Evolutionary conservation across 2,329 filamentous ascomycete species (phyloP).

Genomic region (Trichophyton equinum): DNA sequence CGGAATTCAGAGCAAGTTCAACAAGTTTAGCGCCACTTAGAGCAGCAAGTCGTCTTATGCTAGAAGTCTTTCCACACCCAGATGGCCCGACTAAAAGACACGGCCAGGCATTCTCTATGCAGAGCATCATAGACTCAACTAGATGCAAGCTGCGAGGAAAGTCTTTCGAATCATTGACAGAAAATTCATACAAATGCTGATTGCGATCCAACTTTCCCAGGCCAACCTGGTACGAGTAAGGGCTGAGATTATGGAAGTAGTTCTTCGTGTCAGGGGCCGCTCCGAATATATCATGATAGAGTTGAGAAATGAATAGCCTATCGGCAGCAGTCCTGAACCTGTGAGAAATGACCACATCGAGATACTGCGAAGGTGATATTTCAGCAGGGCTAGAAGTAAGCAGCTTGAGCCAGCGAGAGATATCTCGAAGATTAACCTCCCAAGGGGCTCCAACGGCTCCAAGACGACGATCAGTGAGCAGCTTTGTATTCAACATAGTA

Average conservation of each 20-base stretch:
- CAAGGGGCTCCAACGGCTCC: conserved; percentile 60
- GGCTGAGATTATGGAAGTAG: conserved; percentile 59
- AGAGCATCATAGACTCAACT: conserved; percentile 76
- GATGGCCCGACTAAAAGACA: conserved; percentile 78
- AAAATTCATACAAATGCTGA: conserved; percentile 24
- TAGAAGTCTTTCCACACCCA: conserved; percentile 72
- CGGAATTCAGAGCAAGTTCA: conserved; percentile 80
- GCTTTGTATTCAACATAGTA: conserved; percentile 60
- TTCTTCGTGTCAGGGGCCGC: conserved; percentile 39
- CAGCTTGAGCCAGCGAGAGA: conserved; percentile 73
- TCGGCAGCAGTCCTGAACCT: conserved; percentile 68
- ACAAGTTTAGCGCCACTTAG: conserved; percentile 62
- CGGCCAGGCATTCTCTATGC: conserved; percentile 74
- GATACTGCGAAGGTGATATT: conserved; percentile 57
- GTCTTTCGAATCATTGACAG: conserved; percentile 24
- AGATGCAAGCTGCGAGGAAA: conserved; percentile 45
- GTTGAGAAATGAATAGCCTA: conserved; percentile 47
- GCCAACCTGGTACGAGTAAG: conserved; percentile 62
- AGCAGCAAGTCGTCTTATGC: conserved; percentile 70
- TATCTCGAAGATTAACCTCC: conserved; percentile 92
- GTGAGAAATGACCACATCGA: conserved; percentile 72
- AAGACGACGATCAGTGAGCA: conserved; percentile 45
- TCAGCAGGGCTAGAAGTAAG: conserved; percentile 49
- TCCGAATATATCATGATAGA: conserved; percentile 57
- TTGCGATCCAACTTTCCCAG: conserved; percentile 58